These are phyloP conservation scores for Dendrobium officinale DNA, from an alignment of 106 monocot species.

Conservation along the genomic window DNA sequence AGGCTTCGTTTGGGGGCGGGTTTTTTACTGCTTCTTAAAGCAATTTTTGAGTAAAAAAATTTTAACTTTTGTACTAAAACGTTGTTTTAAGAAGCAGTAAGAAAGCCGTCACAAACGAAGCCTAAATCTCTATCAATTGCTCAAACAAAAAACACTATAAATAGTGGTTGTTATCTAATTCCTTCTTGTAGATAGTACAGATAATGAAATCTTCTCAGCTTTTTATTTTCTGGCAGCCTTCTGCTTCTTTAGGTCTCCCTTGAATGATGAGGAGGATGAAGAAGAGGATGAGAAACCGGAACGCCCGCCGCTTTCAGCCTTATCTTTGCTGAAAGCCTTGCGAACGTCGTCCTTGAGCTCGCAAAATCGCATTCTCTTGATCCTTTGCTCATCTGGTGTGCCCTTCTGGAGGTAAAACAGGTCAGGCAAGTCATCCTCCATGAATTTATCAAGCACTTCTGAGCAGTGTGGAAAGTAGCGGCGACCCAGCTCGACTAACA, in stretches of 20 bases:
- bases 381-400: slow-evolving; percentile 60
- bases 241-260: slow-evolving; percentile 16
- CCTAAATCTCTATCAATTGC: background rate
- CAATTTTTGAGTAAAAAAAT: too few relatives aligned
- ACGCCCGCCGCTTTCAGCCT: slow-evolving; percentile 20
- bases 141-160: background rate
- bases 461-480: slow-evolving; percentile 82
- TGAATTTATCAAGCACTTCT: slow-evolving; percentile 64
- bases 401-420: slow-evolving; percentile 47
- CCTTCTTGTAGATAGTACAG: background rate
- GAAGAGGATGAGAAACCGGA: slow-evolving; percentile 38
- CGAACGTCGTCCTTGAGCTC: slow-evolving; percentile 77
- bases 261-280: slow-evolving; percentile 37
- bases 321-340: slow-evolving; percentile 85
- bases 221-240: slow-evolving; percentile 40
- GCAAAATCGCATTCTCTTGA: slow-evolving; percentile 63
- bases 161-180: background rate
- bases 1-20: too few relatives aligned
- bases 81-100: too few relatives aligned
- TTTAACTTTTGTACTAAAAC: too few relatives aligned
- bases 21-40: too few relatives aligned
- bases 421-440: slow-evolving; percentile 71
- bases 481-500: slow-evolving; percentile 74
- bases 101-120: too few relatives aligned
- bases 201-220: background rate